Evolutionary conservation across 1,284 basidiomycete species (phyloP), one percentile per base, ranked within the genome.

Genomic region (Cryptococcus maquisensis): DNA sequence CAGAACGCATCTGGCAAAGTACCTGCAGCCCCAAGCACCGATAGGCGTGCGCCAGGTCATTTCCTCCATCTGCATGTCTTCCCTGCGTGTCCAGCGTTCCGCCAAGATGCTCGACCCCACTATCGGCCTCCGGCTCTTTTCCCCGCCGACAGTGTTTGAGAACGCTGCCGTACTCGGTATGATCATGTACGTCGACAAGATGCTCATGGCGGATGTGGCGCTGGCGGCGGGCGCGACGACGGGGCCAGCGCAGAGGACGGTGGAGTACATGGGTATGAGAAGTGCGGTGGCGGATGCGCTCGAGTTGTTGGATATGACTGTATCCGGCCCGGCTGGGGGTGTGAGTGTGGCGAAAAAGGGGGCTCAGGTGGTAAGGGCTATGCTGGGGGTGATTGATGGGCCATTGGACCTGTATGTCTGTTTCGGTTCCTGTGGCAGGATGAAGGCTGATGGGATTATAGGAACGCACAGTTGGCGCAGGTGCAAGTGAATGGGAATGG

Each of bases 61-160:
- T 39, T 63, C 66, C 2, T 60, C 64, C 49, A 62, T 72, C 15
- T 70, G 67, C 56, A 49, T 71, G 9, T 60, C 67, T 4, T 63
- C 65, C 18, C 46, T 74, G 15, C 56, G 70, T 35, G 62, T 68
- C 4, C 70, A 72, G 47, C 63, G 70, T 40, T 67, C 65, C 9
- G 68, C 71, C 8, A 66, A 67, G 44, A 66, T 74, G 62, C 61
- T 71, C 18, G 71, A 74, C 59, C 49, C 65, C 16, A 74, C 68
- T 56, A 51, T 71, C 32, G 64, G 65, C 12, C 62, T 67, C 36
- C 59, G 72, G 16, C 51, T 74, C 23, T 71, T 71, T 52, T 60
- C 63, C 56, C 66, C 70, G 2, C 54, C 60, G 23, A 58, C 63
- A 1, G 66, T 74, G 2, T 74, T 74, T 35, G 72, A 74, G 53